Percentiles rank a stretch among this genome's conserved stretches.
phyloP scores from a whole-genome alignment of 805 yeast species.

The Scheffersomyces amazonensis region DNA sequence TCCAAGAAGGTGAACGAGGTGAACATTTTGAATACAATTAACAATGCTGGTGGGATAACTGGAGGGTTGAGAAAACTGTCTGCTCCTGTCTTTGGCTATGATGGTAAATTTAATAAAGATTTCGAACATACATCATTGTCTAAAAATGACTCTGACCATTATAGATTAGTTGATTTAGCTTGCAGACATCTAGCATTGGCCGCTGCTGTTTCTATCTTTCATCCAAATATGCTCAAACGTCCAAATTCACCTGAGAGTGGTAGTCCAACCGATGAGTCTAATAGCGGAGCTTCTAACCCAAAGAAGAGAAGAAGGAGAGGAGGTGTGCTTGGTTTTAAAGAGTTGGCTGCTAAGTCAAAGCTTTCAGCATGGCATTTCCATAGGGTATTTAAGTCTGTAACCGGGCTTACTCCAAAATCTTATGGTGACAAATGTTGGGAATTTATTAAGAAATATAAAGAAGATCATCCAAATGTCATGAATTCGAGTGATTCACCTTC shows the following conservation, averaged over 20 bases:
- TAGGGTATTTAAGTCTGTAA: slow-evolving; percentile 80
- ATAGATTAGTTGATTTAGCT: slow-evolving; percentile 68
- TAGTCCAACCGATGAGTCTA: slow-evolving; percentile 10
- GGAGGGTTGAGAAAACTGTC: slow-evolving; percentile 18
- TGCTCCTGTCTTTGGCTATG: slow-evolving; percentile 25
- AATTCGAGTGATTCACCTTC: too few relatives aligned
- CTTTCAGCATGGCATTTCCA: slow-evolving; percentile 93
- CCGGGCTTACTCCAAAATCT: slow-evolving; percentile 84
- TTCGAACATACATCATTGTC: slow-evolving; percentile 27
- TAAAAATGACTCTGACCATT: slow-evolving; percentile 66
- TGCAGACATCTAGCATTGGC: slow-evolving; percentile 83
- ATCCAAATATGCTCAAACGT: slow-evolving; percentile 17
- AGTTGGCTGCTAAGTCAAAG: slow-evolving; percentile 79
- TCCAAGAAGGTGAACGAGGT: slow-evolving; percentile 21
- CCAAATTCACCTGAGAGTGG: slow-evolving; percentile 16
- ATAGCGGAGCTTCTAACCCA: slow-evolving; percentile 6
- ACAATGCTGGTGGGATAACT: slow-evolving; percentile 3
- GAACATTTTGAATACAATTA: slow-evolving; percentile 19
- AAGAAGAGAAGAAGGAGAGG: slow-evolving; percentile 61
- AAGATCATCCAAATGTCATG: slow-evolving; percentile 8
- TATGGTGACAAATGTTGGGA: slow-evolving; percentile 84
- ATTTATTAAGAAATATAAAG: slow-evolving; percentile 39
- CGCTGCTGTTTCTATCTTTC: slow-evolving; percentile 50
- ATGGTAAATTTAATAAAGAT: slow-evolving; percentile 23
- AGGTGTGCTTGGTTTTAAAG: slow-evolving; percentile 80